Percentiles rank a stretch among this genome's conserved stretches.
Evolutionary conservation across 768 basidiomycete genomes (phyloP).

Genomic region (Lenzites betulinus): DNA sequence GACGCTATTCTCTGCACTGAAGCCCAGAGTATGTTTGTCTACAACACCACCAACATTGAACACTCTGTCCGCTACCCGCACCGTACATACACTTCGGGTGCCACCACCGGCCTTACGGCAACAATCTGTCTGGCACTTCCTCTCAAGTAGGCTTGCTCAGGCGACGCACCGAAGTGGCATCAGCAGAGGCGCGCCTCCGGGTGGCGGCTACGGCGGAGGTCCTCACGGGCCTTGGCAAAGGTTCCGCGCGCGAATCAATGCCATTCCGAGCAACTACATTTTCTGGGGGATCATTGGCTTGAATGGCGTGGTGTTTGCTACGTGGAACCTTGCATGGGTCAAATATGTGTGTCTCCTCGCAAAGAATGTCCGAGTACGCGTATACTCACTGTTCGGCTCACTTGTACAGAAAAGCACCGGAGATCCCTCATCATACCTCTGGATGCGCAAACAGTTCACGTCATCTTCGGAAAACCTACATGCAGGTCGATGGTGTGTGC

Average conservation of each 20-base stretch:
- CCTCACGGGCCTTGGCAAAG: conserved; percentile 18
- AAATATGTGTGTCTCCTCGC: conserved; percentile 25
- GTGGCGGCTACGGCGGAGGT: conserved; percentile 1
- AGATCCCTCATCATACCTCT: conserved; percentile 40
- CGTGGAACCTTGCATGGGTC: conserved; percentile 48
- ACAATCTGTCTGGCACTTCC: conserved; percentile 21
- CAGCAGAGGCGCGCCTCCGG: neutral
- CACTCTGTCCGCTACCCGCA: neutral
- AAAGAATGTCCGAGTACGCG: neutral
- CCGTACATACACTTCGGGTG: neutral
- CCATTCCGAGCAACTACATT: conserved; percentile 52
- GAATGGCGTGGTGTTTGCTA: conserved; percentile 61
- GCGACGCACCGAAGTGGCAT: conserved; percentile 27
- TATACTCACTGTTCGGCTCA: neutral
- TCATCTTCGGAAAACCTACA: conserved; percentile 60
- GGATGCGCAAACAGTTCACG: conserved; percentile 67
- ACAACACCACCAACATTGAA: neutral
- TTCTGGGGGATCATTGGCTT: conserved; percentile 66
- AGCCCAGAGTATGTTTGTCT: conserved; percentile 1
- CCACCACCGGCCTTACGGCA: neutral
- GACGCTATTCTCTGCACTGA: neutral
- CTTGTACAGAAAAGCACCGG: conserved; percentile 25
- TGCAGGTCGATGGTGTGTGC: conserved; percentile 63
- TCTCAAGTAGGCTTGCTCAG: conserved; percentile 12
- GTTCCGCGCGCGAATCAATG: conserved; percentile 43